Evolutionary conservation across 352 stramenopile species (phyloP), one percentile per base, ranked within the genome.

Genomic region (Achlya hypogyna): DNA sequence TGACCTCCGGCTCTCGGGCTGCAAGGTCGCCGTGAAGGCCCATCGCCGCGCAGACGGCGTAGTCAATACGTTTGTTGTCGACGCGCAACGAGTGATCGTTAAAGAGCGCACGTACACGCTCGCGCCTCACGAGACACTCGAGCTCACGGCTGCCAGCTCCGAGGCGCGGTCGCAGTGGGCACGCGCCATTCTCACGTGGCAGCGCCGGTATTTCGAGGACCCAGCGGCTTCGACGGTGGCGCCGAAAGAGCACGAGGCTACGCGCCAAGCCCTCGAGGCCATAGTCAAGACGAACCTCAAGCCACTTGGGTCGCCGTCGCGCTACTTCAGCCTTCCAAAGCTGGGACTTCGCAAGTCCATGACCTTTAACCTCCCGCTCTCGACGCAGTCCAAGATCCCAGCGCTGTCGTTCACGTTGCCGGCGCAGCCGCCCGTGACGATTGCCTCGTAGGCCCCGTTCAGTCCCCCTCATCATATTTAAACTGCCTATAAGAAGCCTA

Each of bases 31-130:
- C 12, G 82, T 94, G 62, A 92, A 91, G 71, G 79, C 83, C 20
- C 82, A 92, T 47, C 87, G 87, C 69, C 82, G 85, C 51, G 27
- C 63, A 0, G 82, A 94, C 56, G 71, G 72, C 53, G 72, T 89
- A 53, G 81, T 83, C 28, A 77, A 91, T 70, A 89, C 79, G 51
- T 94, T 94, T 74, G 89, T 78, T 71, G 74, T 94, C 58, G 85
- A 94, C 74, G 82, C 81, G 9, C 78, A 84, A 65, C 89, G 88
- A 42, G 85, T 94, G 25, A 88, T 91, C 58, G 85, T 94, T 53
- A 94, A 90, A 51, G 85, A 94, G 63, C 77, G 81, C 12, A 84
- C 83, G 60, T 94, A 94, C 74, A 91, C 83, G 63, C 74, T 94
- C 9, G 81, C 79, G 38, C 75, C 70, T 18, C 72, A 77, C 23